Evolutionary conservation across 805 yeast species (phyloP), one percentile per base, ranked within the genome.

Genomic region (Sugiyamaella boreocaroliniensis): DNA sequence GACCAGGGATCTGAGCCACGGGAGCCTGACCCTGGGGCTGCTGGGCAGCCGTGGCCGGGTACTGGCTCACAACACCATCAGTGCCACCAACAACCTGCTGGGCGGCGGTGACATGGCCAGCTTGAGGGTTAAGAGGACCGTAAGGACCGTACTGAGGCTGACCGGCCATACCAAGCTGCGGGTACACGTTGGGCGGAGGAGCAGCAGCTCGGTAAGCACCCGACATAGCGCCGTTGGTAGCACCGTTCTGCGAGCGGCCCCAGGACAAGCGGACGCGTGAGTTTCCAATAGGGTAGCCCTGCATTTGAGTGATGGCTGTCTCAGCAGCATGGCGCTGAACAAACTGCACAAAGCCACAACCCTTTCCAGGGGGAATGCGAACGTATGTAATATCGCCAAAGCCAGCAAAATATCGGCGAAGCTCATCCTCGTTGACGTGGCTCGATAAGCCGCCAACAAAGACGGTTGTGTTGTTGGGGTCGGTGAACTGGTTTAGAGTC

Each of bases 271-370:
- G 76, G 47, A 89, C 82, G 56, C 92, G 77, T 53, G 87, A 83
- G 53, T 87, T 89, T 48, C 90, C 92, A 60, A 89, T 83, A 40
- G 89, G 88, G 65, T 82, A 87, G 9, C 96, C 96, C 69, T 89
- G 96, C 95, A 89, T 85, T 57, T 83, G 85, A 37, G 80, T 75
- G 56, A 89, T 86, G 10, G 97, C 95, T 51, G 76, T 76, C 68
- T 90, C 97, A 1, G 97, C 97, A 59, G 87, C 82, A 44, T 81
- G 80, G 53, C 96, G 75, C 50, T 83, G 80, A 42, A 81, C 79
- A 66, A 79, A 89, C 68, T 87, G 95, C 50, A 89, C 89, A 70
- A 90, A 89, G 0, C 96, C 96, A 70, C 96, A 88, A 56, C 86
- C 86, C 57, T 83, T 83, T 11, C 87, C 92, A 5, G 82, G 78